These are phyloP conservation scores for Fusarium siculi DNA, from an alignment of 2,329 filamentous ascomycete species.

Conservation along the genomic window DNA sequence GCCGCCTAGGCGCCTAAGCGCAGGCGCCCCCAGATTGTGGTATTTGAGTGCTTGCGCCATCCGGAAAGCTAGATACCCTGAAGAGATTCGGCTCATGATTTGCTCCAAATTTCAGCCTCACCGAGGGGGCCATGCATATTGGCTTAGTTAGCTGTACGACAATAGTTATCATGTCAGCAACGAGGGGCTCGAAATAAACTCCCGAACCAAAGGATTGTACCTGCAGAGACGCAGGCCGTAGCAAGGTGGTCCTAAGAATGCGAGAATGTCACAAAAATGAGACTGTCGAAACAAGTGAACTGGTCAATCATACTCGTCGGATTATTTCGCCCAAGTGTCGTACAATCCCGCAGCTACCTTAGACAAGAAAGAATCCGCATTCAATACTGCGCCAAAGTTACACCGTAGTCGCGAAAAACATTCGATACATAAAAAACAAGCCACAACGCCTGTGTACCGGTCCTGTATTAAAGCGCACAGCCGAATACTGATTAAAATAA, in stretches of 20 bases:
- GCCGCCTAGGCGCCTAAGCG: slow-evolving; percentile 34
- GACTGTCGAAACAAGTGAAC: neutral
- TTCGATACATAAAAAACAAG: slow-evolving; percentile 31
- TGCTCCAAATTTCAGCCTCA: neutral
- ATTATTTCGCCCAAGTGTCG: slow-evolving; percentile 9
- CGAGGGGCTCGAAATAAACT: neutral
- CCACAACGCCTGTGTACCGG: slow-evolving; percentile 43
- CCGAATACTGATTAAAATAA: slow-evolving; percentile 40
- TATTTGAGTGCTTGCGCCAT: slow-evolving; percentile 11
- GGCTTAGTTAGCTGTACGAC: neutral
- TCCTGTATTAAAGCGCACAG: slow-evolving; percentile 40
- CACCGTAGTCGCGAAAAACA: neutral
- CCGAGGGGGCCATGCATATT: neutral
- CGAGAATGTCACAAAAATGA: neutral
- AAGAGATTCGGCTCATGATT: slow-evolving; percentile 3
- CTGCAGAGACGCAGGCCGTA: neutral
- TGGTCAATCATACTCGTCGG: neutral
- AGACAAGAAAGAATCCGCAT: neutral
- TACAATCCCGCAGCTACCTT: neutral
- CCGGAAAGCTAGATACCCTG: slow-evolving; percentile 5
- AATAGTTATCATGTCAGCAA: neutral
- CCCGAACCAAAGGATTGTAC: neutral
- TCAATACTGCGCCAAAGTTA: neutral
- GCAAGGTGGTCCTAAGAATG: neutral
- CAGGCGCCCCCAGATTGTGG: slow-evolving; percentile 13